Percentiles rank a stretch among this genome's conserved stretches.
phyloP scores from a whole-genome alignment of 2,329 filamentous ascomycete genomes.

The Aureobasidium sp. region DNA sequence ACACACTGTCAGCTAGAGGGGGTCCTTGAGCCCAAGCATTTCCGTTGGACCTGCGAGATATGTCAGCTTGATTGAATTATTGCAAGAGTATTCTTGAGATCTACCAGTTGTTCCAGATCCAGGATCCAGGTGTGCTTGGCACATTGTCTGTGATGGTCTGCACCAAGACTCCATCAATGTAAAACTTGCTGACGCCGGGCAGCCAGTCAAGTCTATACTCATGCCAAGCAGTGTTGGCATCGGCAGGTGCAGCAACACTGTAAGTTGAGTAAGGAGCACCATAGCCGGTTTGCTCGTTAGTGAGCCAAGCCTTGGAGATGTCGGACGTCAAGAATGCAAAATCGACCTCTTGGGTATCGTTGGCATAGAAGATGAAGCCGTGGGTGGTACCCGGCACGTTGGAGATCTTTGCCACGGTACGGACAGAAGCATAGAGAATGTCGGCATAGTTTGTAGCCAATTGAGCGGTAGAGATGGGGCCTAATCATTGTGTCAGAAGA shows the following conservation, averaged over 20 bases:
- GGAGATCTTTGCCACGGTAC: slow-evolving; percentile 60
- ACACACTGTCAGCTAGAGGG: slow-evolving; percentile 53
- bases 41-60: slow-evolving; percentile 44
- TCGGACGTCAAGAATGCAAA: slow-evolving; percentile 46
- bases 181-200: slow-evolving; percentile 57
- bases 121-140: slow-evolving; percentile 52
- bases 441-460: slow-evolving; percentile 55
- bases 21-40: slow-evolving; percentile 69
- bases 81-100: neutral
- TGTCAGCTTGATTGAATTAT: neutral
- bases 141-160: slow-evolving; percentile 43
- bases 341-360: slow-evolving; percentile 74
- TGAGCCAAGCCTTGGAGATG: slow-evolving; percentile 37
- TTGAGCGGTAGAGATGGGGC: slow-evolving; percentile 42
- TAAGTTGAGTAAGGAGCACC: slow-evolving; percentile 52
- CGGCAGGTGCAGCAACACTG: slow-evolving; percentile 53
- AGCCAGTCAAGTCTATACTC: slow-evolving; percentile 76
- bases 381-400: slow-evolving; percentile 60
- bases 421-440: slow-evolving; percentile 61
- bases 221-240: slow-evolving; percentile 63
- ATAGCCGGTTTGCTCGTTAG: slow-evolving; percentile 55
- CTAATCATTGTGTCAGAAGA: neutral
- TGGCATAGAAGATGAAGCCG: slow-evolving; percentile 73
- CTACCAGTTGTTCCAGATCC: slow-evolving; percentile 64
- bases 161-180: slow-evolving; percentile 56